These are phyloP conservation scores for Acanthamoeba culbertsoni DNA, from an alignment of 208 protist genomes.

Conservation along the genomic window DNA sequence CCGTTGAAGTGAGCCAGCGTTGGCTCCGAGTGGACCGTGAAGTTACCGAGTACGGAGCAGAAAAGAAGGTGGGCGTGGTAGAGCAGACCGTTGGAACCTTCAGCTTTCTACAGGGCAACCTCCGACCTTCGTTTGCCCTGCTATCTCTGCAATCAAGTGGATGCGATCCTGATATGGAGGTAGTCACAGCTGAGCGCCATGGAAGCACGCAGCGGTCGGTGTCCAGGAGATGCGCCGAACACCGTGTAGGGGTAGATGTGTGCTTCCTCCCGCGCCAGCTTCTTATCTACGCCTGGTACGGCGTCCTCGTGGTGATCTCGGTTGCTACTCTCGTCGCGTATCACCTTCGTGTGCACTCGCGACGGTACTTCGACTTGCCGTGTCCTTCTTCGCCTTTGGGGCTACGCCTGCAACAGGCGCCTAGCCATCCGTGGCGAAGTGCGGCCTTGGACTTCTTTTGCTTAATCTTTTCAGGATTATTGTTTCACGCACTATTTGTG, in stretches of 20 bases:
- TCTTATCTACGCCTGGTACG: conserved; percentile 16
- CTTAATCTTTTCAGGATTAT: no score
- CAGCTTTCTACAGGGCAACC: conserved; percentile 33
- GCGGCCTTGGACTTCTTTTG: no score
- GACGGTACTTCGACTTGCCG: no score
- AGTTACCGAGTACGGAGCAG: no score
- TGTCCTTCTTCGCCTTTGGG: no score
- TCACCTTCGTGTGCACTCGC: no score
- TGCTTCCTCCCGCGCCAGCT: conserved; percentile 3
- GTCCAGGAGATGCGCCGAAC: neutral
- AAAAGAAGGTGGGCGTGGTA: neutral
- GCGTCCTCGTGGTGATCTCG: neutral
- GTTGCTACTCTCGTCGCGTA: neutral
- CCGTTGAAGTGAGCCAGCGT: no score
- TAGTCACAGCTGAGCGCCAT: neutral
- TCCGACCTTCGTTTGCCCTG: conserved; percentile 18
- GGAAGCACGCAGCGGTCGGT: neutral
- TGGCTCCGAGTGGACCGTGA: no score
- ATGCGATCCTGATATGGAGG: neutral
- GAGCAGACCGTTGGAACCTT: conserved; percentile 23
- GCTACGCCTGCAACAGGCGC: no score
- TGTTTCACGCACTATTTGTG: no score
- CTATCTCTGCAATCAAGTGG: neutral
- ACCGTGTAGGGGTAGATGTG: neutral
- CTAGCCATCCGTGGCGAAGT: no score